Percentiles rank a stretch among this genome's conserved stretches.
phyloP scores from a whole-genome alignment of 192 early-diverging fungal genomes.

The Coemansia pectinata region DNA sequence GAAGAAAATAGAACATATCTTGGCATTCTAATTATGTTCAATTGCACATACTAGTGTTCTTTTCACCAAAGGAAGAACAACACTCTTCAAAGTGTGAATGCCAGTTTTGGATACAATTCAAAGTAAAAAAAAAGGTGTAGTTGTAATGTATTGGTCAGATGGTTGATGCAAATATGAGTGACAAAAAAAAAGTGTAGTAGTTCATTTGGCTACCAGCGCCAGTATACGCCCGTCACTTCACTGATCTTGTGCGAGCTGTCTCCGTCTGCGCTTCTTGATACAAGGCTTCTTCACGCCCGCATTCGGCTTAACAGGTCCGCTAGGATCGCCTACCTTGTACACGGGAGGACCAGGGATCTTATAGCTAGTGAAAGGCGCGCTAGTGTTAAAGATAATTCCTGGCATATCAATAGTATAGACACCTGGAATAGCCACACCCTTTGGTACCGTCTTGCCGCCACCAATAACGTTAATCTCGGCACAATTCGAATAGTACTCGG shows the following conservation, averaged over 20 bases:
- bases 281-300: background rate
- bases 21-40: background rate
- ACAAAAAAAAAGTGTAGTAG: background rate
- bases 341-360: conserved; percentile 10
- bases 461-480: conserved; percentile 18
- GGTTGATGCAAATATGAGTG: background rate
- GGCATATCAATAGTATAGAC: conserved; percentile 12
- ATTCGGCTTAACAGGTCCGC: background rate
- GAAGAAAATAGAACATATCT: background rate
- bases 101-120: background rate
- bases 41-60: background rate
- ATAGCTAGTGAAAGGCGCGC: background rate
- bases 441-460: conserved; percentile 10
- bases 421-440: conserved; percentile 28
- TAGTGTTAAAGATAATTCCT: conserved; percentile 18
- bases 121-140: background rate
- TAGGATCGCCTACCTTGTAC: background rate
- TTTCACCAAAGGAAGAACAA: background rate
- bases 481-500: conserved; percentile 35
- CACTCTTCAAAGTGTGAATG: background rate
- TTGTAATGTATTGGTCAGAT: background rate
- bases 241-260: background rate
- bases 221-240: background rate
- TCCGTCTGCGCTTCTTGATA: background rate
- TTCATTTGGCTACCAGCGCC: background rate